Percentiles rank a stretch among this genome's conserved stretches.
Conservation (phyloP, 2,329 filamentous ascomycete species). For the Dothideomycetes sp. region DNA sequence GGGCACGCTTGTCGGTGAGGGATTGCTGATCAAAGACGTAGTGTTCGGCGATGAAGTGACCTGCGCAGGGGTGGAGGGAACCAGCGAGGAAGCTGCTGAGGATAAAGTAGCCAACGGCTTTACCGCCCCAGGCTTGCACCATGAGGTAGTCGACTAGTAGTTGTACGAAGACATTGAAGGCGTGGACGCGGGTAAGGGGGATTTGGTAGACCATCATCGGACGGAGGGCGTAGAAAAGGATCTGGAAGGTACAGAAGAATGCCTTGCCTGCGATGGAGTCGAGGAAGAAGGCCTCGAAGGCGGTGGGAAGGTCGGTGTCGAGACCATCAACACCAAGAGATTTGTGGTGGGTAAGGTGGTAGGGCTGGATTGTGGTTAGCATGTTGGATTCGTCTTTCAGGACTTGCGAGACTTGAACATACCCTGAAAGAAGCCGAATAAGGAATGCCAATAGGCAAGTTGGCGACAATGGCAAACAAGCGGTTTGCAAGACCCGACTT, state of each 20-base stretch:
- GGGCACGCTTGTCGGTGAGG: slow-evolving; percentile 32
- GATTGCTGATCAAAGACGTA: slow-evolving; percentile 41
- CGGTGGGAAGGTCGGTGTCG: slow-evolving; percentile 89
- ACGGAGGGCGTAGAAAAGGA: slow-evolving; percentile 93
- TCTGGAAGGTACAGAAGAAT: slow-evolving; percentile 99
- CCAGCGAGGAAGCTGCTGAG: slow-evolving; percentile 88
- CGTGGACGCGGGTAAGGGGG: slow-evolving; percentile 75
- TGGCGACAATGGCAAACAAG: slow-evolving; percentile 82
- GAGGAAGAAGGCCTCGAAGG: slow-evolving; percentile 81
- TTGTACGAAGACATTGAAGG: slow-evolving; percentile 70
- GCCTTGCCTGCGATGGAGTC: slow-evolving; percentile 93
- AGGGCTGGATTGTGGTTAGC: slow-evolving; percentile 47
- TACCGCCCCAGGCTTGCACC: slow-evolving; percentile 47
- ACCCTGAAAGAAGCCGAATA: slow-evolving; percentile 94
- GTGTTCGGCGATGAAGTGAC: slow-evolving; percentile 97
- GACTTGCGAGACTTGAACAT: slow-evolving; percentile 22
- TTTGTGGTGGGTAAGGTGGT: slow-evolving; percentile 98
- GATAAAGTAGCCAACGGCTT: slow-evolving; percentile 70
- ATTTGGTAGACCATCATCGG: slow-evolving; percentile 91
- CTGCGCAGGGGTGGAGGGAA: slow-evolving; percentile 84
- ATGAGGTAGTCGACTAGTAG: slow-evolving; percentile 65
- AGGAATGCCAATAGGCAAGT: slow-evolving; percentile 87
- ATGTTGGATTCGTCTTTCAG: not conserved
- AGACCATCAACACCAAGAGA: slow-evolving; percentile 92
- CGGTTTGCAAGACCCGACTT: slow-evolving; percentile 69